Percentiles rank a stretch among this genome's conserved stretches.
Conservation (phyloP, 2,329 filamentous ascomycete species). For the Hymenoscyphus occultus region DNA sequence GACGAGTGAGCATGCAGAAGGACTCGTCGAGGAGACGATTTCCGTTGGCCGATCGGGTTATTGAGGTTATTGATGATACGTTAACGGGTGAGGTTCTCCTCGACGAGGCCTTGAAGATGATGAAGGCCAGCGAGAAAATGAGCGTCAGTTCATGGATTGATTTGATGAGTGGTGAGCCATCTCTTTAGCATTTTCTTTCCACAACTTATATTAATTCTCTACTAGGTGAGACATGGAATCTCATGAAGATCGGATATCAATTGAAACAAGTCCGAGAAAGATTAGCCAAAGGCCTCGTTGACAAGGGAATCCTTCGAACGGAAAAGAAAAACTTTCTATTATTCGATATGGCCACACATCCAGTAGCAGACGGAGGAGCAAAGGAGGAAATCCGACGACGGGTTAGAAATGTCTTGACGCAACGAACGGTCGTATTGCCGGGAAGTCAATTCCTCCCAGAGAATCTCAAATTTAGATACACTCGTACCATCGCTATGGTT, state of each 20-base stretch:
- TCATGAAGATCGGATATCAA: conserved; percentile 99
- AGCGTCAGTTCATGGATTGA: conserved; percentile 99
- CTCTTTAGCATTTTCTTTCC: background rate
- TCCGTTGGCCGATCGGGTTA: conserved; percentile 85
- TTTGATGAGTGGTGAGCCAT: conserved; percentile 79
- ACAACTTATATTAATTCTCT: background rate
- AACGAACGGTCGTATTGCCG: conserved; percentile 88
- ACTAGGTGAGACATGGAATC: conserved; percentile 95
- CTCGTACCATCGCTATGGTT: conserved; percentile 91
- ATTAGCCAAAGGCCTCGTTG: conserved; percentile 92
- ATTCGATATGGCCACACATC: conserved; percentile 99
- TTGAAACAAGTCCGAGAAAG: conserved; percentile 98
- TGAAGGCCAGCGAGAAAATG: conserved; percentile 99
- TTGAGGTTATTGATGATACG: conserved; percentile 96
- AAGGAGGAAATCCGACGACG: conserved; percentile 96
- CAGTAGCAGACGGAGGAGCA: conserved; percentile 90
- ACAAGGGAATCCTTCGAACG: conserved; percentile 97
- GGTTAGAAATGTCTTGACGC: conserved; percentile 88
- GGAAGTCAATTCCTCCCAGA: conserved; percentile 87
- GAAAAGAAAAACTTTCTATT: conserved; percentile 99
- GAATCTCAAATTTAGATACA: conserved; percentile 88
- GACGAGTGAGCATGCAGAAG: conserved; percentile 97
- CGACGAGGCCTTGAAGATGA: conserved; percentile 98
- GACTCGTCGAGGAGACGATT: conserved; percentile 89
- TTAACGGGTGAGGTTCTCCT: conserved; percentile 95